phyloP scores from a whole-genome alignment of 495 filamentous ascomycete genomes.

The Neurospora discreta region DNA sequence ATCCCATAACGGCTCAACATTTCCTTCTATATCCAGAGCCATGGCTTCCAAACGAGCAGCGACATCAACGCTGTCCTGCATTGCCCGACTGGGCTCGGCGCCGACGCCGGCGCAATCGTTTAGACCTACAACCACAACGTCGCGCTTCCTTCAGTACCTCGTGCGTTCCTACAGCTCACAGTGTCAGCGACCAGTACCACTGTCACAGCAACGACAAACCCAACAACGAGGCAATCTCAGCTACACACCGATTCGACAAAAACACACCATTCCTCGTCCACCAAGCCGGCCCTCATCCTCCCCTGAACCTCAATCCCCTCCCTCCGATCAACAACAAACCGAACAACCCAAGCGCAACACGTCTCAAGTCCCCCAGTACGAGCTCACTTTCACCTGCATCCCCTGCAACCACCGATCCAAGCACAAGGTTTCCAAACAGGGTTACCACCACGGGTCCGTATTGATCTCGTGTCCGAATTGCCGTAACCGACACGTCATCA shows the following conservation, averaged over 20 bases:
- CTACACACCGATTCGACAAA: conserved; percentile 11
- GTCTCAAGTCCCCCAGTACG: conserved; percentile 54
- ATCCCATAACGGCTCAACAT: background rate
- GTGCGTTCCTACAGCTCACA: background rate
- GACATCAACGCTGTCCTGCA: background rate
- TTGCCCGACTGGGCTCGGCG: conserved; percentile 8
- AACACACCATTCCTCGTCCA: conserved; percentile 29
- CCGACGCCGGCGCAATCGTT: conserved; percentile 3
- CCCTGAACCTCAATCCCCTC: conserved; percentile 18
- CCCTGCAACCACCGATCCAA: conserved; percentile 65
- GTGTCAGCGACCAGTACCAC: background rate
- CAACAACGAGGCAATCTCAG: background rate
- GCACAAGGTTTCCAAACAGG: conserved; percentile 80
- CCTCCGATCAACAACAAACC: conserved; percentile 1
- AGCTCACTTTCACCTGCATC: conserved; percentile 83
- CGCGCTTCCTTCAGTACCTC: background rate
- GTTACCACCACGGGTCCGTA: conserved; percentile 80
- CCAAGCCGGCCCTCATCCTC: conserved; percentile 14
- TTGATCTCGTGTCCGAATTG: conserved; percentile 80
- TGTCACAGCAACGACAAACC: background rate
- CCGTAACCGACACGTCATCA: conserved; percentile 78
- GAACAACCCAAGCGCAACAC: conserved; percentile 9
- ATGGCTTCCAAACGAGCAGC: conserved; percentile 11
- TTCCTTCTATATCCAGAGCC: background rate
- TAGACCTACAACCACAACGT: conserved; percentile 1